Evolutionary conservation across 176 grass and related monocot species (phyloP), one percentile per base, ranked within the genome.

Genomic region (Oryza coarctata): DNA sequence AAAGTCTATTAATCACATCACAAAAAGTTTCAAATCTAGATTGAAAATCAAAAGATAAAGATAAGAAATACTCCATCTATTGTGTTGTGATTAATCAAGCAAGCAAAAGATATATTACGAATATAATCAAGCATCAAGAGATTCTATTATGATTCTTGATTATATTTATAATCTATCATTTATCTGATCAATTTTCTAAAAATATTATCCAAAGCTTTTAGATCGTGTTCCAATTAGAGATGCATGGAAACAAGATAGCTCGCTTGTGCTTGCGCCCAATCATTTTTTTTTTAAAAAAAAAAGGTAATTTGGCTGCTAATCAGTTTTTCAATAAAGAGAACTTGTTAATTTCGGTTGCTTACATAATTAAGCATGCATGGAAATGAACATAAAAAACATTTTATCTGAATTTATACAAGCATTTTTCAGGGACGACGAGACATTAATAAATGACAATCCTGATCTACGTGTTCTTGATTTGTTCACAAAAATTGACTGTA

Each of bases 401-500:
- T 23, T 23, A 58, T 58, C 18, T 52, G 49, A 22, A 6, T 52
- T 20, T 52, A 22, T 22, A 52, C 49, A 17, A 13, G 49, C 1
- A 18, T 52, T 52, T 52, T 52, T 52, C 6, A 52, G 49, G 5
- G 18, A 20, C 12, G 41, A 44, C 1, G 43, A 45, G 13, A 22
- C 17, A 52, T 52, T 6, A 52, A 22, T 18, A 52, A 49, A 7
- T 47, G 34, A 13, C 28, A 58, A 55, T 0, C 0, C 43, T n/a
- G 69, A 75, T 34, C 75, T 65, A 44, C 18, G 9, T 61, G n/a
- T 44, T n/a, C 1, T 50, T 22, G 8, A 81, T 43, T 65, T 70
- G 1, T 11, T 38, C 30, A 81, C 58, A 85, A 85, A 50, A 63
- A 28, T 1, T 22, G 9, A 15, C 32, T 85, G 77, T 89, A 71